Evolutionary conservation across 2,329 filamentous ascomycete genomes (phyloP), one percentile per base, ranked within the genome.

Genomic region (Leptographium wingfieldii): DNA sequence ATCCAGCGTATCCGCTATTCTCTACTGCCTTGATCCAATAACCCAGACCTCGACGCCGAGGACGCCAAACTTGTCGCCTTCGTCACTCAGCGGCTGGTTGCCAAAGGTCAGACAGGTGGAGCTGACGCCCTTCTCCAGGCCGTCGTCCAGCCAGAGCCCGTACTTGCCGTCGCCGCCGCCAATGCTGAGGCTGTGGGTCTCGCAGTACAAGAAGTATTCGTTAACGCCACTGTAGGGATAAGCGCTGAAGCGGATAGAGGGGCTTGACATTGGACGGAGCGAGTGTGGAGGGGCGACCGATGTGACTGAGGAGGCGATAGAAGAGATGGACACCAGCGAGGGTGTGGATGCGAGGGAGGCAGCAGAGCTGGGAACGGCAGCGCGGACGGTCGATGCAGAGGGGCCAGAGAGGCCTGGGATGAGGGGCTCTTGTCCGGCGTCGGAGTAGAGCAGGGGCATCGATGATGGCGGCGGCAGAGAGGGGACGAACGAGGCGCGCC

Each of bases 161-260:
- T 94, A 97, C 67, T 88, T 88, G 0, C 94, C 92, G 66, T 96
- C 91, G 52, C 80, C 90, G 59, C 90, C 92, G 12, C 94, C 94
- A 25, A 97, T 80, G 68, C 88, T 94, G 16, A 99, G 73, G 70
- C 88, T 97, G 29, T 85, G 82, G 3, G 83, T 78, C 73, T 97
- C 91, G 73, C 92, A 97, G 68, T 95, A 88, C 66, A 97, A 94
- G 76, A 92, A 90, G 71, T 95, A 99, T 72, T 97, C 94, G 71
- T 99, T 97, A 49, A 95, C 82, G 5, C 94, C 94, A 60, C 88
- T 95, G 69, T 96, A 97, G 0, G 92, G 92, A 68, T 97, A 99
- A 0, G 92, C 92, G 73, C 96, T 96, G 80, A 99, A 99, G 25
- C 94, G 85, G 66, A 97, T 90, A 31, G 84, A 80, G 63, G 92